Percentiles rank a stretch among this genome's conserved stretches.
These are phyloP conservation scores for Flaveria ramosissima DNA, from an alignment of 129 eudicot species.

Conservation along the genomic window DNA sequence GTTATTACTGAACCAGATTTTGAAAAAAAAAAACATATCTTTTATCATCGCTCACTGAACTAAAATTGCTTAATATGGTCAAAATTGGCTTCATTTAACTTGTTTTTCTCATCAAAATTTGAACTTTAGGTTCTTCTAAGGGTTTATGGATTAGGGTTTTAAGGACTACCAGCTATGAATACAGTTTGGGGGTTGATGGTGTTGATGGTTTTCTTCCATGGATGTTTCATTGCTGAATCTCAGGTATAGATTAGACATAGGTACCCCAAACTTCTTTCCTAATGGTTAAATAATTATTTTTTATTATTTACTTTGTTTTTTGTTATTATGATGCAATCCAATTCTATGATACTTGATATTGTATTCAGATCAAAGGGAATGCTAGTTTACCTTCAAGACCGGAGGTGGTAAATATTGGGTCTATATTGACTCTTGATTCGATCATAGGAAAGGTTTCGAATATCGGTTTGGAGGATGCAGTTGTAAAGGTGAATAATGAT, in stretches of 20 bases:
- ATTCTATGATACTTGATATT: not conserved
- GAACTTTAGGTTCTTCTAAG: conserved; percentile 13
- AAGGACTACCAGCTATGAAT: conserved; percentile 21
- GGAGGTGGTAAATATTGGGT: conserved; percentile 51
- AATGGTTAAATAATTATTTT: not conserved
- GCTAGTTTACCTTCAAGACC: conserved; percentile 46
- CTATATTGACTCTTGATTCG: conserved; percentile 52
- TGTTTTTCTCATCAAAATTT: not conserved
- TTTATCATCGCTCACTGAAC: not conserved
- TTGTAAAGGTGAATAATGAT: conserved; percentile 56
- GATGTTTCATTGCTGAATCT: conserved; percentile 9
- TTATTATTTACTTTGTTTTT: not conserved
- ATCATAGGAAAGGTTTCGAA: conserved; percentile 57
- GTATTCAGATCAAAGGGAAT: conserved; percentile 24
- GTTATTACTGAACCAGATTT: conserved; percentile 19
- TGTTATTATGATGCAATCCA: not conserved
- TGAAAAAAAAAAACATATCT: not conserved
- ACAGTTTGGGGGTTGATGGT: conserved; percentile 23
- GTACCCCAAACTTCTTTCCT: not conserved
- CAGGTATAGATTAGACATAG: not conserved
- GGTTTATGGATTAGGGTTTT: conserved; percentile 28
- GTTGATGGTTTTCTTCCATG: conserved; percentile 24
- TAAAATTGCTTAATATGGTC: not conserved
- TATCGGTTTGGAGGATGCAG: conserved; percentile 61
- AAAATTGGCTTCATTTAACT: not conserved